Evolutionary conservation across 2,329 filamentous ascomycete species (phyloP).

Genomic region (Ophiocordyceps sinensis): DNA sequence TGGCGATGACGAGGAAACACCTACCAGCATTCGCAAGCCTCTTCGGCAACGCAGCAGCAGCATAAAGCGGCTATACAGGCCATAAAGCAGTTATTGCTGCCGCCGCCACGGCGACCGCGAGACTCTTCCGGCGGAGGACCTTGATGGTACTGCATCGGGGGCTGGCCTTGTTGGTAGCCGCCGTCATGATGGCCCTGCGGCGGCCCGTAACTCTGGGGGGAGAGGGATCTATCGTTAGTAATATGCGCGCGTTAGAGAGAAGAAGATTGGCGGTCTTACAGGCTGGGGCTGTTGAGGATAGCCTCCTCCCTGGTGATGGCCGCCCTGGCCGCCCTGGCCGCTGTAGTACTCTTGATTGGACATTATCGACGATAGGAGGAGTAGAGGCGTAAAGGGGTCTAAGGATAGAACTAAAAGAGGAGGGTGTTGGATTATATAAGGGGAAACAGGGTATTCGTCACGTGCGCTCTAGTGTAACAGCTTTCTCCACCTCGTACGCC

Average conservation of each 20-base stretch:
- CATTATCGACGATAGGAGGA: slow-evolving; percentile 12
- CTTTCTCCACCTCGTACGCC: slow-evolving; percentile 38
- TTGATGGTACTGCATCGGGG: slow-evolving; percentile 30
- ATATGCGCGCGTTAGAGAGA: not conserved
- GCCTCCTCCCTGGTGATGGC: slow-evolving; percentile 13
- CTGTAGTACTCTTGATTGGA: slow-evolving; percentile 27
- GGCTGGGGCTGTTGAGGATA: slow-evolving; percentile 25
- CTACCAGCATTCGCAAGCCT: slow-evolving; percentile 35
- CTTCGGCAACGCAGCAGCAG: slow-evolving; percentile 35
- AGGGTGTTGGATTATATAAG: too few species aligned
- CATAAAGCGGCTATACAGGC: slow-evolving; percentile 33
- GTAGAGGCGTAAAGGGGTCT: too few species aligned
- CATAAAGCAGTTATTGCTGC: slow-evolving; percentile 27
- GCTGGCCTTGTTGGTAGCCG: slow-evolving; percentile 19
- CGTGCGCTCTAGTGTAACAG: too few species aligned
- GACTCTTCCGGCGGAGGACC: slow-evolving; percentile 17
- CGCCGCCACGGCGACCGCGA: slow-evolving; percentile 14
- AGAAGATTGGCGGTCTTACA: slow-evolving; percentile 13
- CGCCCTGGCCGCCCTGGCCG: slow-evolving; percentile 12
- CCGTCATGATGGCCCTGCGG: slow-evolving; percentile 15
- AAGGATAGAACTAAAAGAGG: too few species aligned
- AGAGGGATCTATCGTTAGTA: not conserved
- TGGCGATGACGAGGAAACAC: slow-evolving; percentile 4
- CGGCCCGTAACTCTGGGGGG: slow-evolving; percentile 12
- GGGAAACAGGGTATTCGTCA: too few species aligned